Evolutionary conservation across 1,284 basidiomycete species (phyloP).

Genomic region (Quambalaria eucalypti): DNA sequence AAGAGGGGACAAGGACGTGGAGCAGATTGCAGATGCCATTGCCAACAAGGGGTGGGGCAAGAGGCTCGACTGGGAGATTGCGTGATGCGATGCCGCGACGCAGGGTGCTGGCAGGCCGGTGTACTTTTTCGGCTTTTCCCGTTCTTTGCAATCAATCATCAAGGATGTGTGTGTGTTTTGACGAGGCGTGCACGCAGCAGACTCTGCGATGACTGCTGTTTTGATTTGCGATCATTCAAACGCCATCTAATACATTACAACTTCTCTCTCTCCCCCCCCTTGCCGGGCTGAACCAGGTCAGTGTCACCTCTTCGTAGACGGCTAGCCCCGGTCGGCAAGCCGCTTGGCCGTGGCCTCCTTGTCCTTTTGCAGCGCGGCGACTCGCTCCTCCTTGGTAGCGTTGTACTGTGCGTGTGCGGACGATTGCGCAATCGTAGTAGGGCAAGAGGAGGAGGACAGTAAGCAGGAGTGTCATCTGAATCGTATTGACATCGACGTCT

Average conservation of each 20-base stretch:
- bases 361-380: slow-evolving; percentile 58
- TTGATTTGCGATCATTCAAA: too few species aligned
- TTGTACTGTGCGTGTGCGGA: too few species aligned
- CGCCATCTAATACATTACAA: too few species aligned
- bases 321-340: slow-evolving; percentile 8
- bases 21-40: slow-evolving; percentile 65
- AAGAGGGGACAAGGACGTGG: slow-evolving; percentile 87
- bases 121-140: too few species aligned
- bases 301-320: background rate
- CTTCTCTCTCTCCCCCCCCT: background rate
- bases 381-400: slow-evolving; percentile 69
- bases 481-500: too few species aligned
- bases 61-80: slow-evolving; percentile 31
- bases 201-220: too few species aligned
- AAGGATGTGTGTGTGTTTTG: too few species aligned
- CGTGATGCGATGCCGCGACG: background rate
- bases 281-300: background rate
- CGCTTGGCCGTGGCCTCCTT: slow-evolving; percentile 40
- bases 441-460: too few species aligned
- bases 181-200: too few species aligned
- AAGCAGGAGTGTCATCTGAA: background rate
- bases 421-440: too few species aligned
- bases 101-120: too few species aligned
- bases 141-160: too few species aligned
- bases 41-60: slow-evolving; percentile 38